Base-by-base conservation (phyloP, 2,329 filamentous ascomycete genomes). In the Sphaceloma murrayae region DNA sequence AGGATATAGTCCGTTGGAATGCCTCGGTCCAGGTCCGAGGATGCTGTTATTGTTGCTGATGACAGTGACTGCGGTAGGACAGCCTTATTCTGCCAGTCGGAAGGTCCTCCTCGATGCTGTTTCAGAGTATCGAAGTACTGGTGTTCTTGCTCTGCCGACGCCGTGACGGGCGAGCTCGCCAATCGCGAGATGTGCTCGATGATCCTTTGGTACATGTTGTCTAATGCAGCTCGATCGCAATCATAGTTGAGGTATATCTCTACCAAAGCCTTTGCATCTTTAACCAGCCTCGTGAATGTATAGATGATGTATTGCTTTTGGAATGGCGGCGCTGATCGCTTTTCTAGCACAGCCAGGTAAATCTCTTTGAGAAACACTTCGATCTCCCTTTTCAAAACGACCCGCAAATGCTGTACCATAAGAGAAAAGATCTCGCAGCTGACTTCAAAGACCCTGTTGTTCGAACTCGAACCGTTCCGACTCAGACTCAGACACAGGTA, bases 221-320 rank as follows among this genome's bases (percentile, higher is more conserved):
- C 89, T 48, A 96, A 77, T 7, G 79, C 78, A 30, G 86, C 87
- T 48, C 89, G 76, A 57, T 96, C 93, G 65, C 91, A 98, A 61
- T 98, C 91, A 58, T 98, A 98, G 63, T 98, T 98, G 50, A 98
- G 75, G 62, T 98, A 98, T 10, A 88, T 82, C 63, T 98, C 91
- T 11, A 98, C 91, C 38, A 98, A 63, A 0, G 86, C 88, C 52
- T 85, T 76, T 1, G 89, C 85, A 59, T 98, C 91, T 11, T 77
- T 79, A 48, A 83, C 88, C 36, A 98, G 71, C 47, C 89, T 75
- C 54, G 85, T 83, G 43, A 98, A 72, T 18, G 98, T 78, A 48
- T 78, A 80, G 62, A 98, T 77, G 53, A 96, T 91, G 58, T 89
- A 87, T 45, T 91, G 76, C 63, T 96, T 98, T 59, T 98, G 91